Base-by-base conservation (phyloP, 257 asterid species). In the Solanum habrochaites region DNA sequence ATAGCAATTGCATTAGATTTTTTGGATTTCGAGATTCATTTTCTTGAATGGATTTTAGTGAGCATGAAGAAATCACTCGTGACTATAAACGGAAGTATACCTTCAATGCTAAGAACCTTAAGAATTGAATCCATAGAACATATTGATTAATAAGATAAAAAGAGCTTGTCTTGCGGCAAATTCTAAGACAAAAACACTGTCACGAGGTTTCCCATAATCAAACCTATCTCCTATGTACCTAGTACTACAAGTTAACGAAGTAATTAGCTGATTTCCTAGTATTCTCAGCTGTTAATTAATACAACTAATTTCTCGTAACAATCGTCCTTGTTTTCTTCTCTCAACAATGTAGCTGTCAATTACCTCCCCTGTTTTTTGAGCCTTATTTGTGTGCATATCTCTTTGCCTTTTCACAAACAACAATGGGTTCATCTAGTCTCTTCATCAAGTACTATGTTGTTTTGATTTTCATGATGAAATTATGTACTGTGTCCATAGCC, bases 261-360 rank as follows among this genome's bases (percentile, higher is more conserved):
- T 37, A 82, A 82, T 47, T 25, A 70, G 83, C 85, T 32, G 29
- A 40, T 29, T 75, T 83, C 91, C 90, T 94, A 39, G 96, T 69
- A 74, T 89, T 92, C 92, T 91, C 95, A 91, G 95, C 49, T 75
- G 72, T 37, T 23, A 88, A 49, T 52, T 70, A 52, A 75, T 86
- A 25, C 74, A 23, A 35, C 37, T 86, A 27, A 58, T 37, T 58
- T 39, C 85, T 62, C 52, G 40, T 35, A 85, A 83, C 86, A 82
- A 86, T 62, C 77, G 75, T 89, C 92, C 92, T 93, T 89, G 97
- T 90, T 90, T 86, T 87, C 90, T 87, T 72, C 89, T 67, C 86
- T 35, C 84, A 85, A 91, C 91, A 43, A 87, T 91, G 88, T 23
- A 84, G 75, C 60, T 84, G 66, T 84, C 20, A 80, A 15, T 5